A percentile compares a stretch with the other conserved stretches of the same genome.
These are phyloP conservation scores for Aspergillus brasiliensis DNA, from an alignment of 2,329 filamentous ascomycete genomes.

Conservation along the genomic window DNA sequence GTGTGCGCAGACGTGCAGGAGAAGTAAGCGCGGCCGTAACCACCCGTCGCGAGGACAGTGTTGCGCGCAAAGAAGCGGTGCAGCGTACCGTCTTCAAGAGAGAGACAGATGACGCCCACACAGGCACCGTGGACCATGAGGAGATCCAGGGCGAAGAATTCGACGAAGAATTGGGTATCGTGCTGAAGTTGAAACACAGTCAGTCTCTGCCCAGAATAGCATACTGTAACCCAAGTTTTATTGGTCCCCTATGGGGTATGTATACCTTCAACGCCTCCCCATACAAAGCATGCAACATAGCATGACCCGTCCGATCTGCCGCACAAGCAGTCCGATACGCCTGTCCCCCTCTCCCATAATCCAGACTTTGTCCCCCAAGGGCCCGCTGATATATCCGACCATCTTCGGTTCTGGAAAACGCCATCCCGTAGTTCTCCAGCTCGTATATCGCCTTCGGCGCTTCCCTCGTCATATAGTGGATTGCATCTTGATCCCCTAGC, in stretches of 20 bases:
- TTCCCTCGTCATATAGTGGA: constrained; percentile 10
- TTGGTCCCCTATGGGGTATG: too few species aligned
- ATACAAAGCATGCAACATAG: constrained; percentile 96
- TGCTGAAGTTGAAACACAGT: constrained; percentile 63
- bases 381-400: constrained; percentile 98
- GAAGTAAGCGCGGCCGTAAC: constrained; percentile 98
- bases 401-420: constrained; percentile 91
- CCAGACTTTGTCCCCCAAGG: constrained; percentile 94
- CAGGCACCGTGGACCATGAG: constrained; percentile 98
- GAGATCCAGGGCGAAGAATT: constrained; percentile 95
- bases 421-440: constrained; percentile 95
- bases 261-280: constrained; percentile 67
- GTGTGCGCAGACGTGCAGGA: constrained; percentile 97
- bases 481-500: constrained; percentile 9
- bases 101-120: constrained; percentile 94
- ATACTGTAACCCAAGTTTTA: too few species aligned
- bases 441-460: constrained; percentile 49
- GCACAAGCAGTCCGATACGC: constrained; percentile 96
- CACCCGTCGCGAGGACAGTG: constrained; percentile 94
- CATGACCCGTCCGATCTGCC: constrained; percentile 94
- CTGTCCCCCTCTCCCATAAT: constrained; percentile 95
- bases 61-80: constrained; percentile 96
- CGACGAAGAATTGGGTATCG: constrained; percentile 99
- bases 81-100: constrained; percentile 97
- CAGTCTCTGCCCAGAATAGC: too few species aligned